Evolutionary conservation across 495 filamentous ascomycete genomes (phyloP).

Genomic region (Arthonia radiata): DNA sequence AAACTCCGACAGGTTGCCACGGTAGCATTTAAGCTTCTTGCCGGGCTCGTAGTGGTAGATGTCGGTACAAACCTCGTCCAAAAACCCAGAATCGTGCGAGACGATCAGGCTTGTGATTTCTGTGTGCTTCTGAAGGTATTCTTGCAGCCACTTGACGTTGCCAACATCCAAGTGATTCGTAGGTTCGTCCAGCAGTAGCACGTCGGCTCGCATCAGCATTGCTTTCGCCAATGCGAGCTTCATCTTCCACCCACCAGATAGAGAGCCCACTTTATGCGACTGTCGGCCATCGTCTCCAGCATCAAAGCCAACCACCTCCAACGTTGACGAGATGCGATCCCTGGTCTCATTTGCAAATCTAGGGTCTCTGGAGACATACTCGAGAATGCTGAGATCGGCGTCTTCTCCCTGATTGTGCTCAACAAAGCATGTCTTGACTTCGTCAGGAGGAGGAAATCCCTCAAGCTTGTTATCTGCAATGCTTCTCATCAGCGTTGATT

Average conservation of each 20-base stretch:
- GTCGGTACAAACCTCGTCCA: constrained; percentile 92
- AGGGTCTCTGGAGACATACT: constrained; percentile 71
- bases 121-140: constrained; percentile 83
- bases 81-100: constrained; percentile 89
- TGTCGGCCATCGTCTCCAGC: constrained; percentile 72
- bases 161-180: constrained; percentile 95
- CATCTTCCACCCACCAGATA: constrained; percentile 99
- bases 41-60: constrained; percentile 98
- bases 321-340: constrained; percentile 57
- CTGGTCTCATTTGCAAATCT: constrained; percentile 44
- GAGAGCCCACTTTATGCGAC: constrained; percentile 63
- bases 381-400: constrained; percentile 80
- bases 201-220: constrained; percentile 90
- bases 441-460: constrained; percentile 78
- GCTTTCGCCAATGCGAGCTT: constrained; percentile 90
- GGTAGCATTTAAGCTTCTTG: constrained; percentile 91
- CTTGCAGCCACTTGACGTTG: constrained; percentile 87
- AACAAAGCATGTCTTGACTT: constrained; percentile 88
- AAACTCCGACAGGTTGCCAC: constrained; percentile 81
- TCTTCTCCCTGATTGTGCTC: constrained; percentile 98
- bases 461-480: constrained; percentile 91
- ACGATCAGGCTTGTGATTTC: constrained; percentile 97
- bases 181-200: constrained; percentile 89
- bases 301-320: constrained; percentile 84
- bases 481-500: constrained; percentile 93